Evolutionary conservation across 1,284 basidiomycete genomes (phyloP).

Genomic region (Boletus calvinii): DNA sequence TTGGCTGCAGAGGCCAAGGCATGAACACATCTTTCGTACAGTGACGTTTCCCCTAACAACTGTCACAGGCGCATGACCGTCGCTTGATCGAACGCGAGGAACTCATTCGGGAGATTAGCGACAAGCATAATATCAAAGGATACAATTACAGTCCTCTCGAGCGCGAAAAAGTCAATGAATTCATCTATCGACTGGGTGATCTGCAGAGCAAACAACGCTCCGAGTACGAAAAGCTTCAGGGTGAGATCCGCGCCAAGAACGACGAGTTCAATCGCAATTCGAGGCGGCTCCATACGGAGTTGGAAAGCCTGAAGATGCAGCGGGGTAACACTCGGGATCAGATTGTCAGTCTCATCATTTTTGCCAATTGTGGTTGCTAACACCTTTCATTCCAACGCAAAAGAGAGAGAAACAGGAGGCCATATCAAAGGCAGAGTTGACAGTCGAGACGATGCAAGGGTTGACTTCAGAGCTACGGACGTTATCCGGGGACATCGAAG

Average conservation of each 20-base stretch:
- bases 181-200: conserved; percentile 61
- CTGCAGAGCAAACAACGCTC: conserved; percentile 53
- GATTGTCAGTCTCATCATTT: conserved; percentile 46
- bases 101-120: conserved; percentile 69
- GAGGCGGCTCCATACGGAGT: conserved; percentile 51
- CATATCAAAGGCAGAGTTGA: conserved; percentile 52
- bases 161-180: conserved; percentile 67
- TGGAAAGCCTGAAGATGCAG: conserved; percentile 53
- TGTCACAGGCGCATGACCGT: conserved; percentile 67
- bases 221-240: conserved; percentile 63
- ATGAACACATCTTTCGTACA: conserved; percentile 1
- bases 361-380: conserved; percentile 2
- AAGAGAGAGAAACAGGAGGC: conserved; percentile 53
- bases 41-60: background rate
- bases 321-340: conserved; percentile 55
- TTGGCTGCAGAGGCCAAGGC: conserved; percentile 68
- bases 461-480: conserved; percentile 59
- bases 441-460: conserved; percentile 56
- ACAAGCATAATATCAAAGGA: conserved; percentile 71
- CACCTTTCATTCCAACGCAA: conserved; percentile 3
- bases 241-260: conserved; percentile 49
- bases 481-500: conserved; percentile 64
- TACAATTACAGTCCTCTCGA: conserved; percentile 67
- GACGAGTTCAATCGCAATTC: conserved; percentile 61
- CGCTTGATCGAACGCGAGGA: conserved; percentile 75